Evolutionary conservation across 1,139 yeast genomes (phyloP).

Genomic region (Wickerhamiella pararugosa): DNA sequence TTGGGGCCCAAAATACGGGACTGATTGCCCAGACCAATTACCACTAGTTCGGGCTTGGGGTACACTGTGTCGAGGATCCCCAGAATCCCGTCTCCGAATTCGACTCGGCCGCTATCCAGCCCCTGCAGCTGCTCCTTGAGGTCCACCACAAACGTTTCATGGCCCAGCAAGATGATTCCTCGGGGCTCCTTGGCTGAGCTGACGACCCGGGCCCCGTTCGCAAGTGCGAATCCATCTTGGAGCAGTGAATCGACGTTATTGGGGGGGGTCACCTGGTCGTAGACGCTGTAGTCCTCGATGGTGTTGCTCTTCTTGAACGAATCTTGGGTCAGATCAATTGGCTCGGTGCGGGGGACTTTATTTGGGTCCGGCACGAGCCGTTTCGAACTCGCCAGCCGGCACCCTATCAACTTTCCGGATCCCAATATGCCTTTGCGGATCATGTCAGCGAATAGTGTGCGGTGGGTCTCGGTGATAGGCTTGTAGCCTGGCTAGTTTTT

Average conservation of each 20-base stretch:
- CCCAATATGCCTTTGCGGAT: too few relatives aligned
- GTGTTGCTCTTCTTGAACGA: constrained; percentile 17
- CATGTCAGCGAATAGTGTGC: too few relatives aligned
- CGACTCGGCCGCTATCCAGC: constrained; percentile 26
- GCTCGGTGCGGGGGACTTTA: constrained; percentile 14
- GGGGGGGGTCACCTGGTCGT: constrained; percentile 23
- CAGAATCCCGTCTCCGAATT: constrained; percentile 28
- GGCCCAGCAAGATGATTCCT: constrained; percentile 46
- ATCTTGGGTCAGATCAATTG: constrained; percentile 15
- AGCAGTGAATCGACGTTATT: constrained; percentile 33
- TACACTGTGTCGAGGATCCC: constrained; percentile 41
- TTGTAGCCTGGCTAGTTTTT: too few relatives aligned
- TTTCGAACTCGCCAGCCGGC: constrained; percentile 1
- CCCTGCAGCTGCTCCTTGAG: constrained; percentile 23
- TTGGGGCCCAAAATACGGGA: constrained; percentile 46
- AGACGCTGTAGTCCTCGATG: constrained; percentile 21
- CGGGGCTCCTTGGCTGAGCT: constrained; percentile 28
- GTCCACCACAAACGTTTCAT: constrained; percentile 49
- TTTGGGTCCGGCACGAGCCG: constrained; percentile 16
- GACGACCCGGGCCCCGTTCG: constrained; percentile 34
- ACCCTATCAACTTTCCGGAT: background rate
- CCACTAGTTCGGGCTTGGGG: constrained; percentile 67
- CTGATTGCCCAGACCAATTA: constrained; percentile 50
- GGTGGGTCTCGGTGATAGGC: too few relatives aligned
- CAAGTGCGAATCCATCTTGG: constrained; percentile 32